Evolutionary conservation across 164 flowering plant genomes (phyloP).

Genomic region (Kingdonia uniflora): DNA sequence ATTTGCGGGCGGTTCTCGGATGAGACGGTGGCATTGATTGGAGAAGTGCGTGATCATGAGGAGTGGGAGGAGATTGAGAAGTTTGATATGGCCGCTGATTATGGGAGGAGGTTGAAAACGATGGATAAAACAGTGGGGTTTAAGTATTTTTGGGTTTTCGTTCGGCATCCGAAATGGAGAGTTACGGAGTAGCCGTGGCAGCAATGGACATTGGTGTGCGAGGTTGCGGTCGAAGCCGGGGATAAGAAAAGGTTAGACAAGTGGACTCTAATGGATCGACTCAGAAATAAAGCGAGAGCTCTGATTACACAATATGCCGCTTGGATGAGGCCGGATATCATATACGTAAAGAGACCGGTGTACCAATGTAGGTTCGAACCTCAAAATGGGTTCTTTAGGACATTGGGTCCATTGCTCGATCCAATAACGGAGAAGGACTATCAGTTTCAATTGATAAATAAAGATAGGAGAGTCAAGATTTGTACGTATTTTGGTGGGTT

Average conservation of each 20-base stretch:
- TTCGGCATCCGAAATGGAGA: conserved; percentile 83
- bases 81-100: conserved; percentile 57
- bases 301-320: conserved; percentile 81
- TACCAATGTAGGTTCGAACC: conserved; percentile 93
- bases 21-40: conserved; percentile 52
- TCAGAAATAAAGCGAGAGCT: conserved; percentile 57
- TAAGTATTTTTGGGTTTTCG: conserved; percentile 77
- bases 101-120: conserved; percentile 28
- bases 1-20: conserved; percentile 64
- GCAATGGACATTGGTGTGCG: conserved; percentile 82
- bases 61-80: conserved; percentile 92
- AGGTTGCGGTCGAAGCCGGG: conserved; percentile 62
- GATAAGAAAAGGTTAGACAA: conserved; percentile 62
- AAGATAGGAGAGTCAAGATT: conserved; percentile 58
- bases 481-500: conserved; percentile 78
- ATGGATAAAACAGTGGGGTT: conserved; percentile 48
- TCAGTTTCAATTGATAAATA: conserved; percentile 51
- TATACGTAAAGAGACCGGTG: conserved; percentile 82
- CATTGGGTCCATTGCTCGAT: conserved; percentile 57
- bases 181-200: conserved; percentile 73
- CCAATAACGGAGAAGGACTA: conserved; percentile 56
- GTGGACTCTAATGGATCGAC: conserved; percentile 86
- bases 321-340: conserved; percentile 90
- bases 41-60: conserved; percentile 58
- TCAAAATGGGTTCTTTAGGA: conserved; percentile 57